Conservation (phyloP, 306 rosid species). For the Castanea crenata region DNA sequence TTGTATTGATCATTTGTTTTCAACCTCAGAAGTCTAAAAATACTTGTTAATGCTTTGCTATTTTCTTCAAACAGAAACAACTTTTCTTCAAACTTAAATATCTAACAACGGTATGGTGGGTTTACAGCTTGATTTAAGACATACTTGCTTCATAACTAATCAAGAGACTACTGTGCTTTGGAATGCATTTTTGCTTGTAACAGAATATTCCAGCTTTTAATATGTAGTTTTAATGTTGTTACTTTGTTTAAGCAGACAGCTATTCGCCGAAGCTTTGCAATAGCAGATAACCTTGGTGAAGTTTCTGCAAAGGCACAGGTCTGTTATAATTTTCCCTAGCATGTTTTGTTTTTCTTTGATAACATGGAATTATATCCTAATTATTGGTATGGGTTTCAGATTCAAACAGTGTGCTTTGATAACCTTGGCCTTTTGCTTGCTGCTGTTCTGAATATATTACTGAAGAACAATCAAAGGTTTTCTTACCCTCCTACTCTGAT, state of each 20-base stretch:
- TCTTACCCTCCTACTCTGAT: conserved; percentile 2
- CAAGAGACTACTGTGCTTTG: too few species aligned
- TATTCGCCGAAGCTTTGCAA: conserved; percentile 89
- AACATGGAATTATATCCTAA: conserved; percentile 6
- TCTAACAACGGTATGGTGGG: too few species aligned
- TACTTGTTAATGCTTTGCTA: too few species aligned
- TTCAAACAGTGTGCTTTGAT: conserved; percentile 96
- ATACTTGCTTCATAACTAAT: too few species aligned
- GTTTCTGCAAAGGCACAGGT: conserved; percentile 97
- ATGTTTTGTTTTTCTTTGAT: background rate
- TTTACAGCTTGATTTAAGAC: too few species aligned
- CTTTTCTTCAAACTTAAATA: too few species aligned
- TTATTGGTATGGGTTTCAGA: conserved; percentile 44
- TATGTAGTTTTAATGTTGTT: conserved; percentile 19
- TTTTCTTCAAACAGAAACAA: too few species aligned
- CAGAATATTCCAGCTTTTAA: conserved; percentile 1
- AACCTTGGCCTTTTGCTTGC: conserved; percentile 83
- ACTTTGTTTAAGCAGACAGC: conserved; percentile 56
- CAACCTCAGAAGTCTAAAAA: too few species aligned
- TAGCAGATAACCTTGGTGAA: conserved; percentile 86
- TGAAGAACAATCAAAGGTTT: conserved; percentile 62
- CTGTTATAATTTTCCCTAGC: background rate
- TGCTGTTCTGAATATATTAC: conserved; percentile 57
- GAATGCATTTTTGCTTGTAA: too few species aligned
- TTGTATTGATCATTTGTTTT: too few species aligned